Percentiles rank a stretch among this genome's conserved stretches.
Conservation (phyloP, 2,329 filamentous ascomycete species). For the Mariannaea sp. region DNA sequence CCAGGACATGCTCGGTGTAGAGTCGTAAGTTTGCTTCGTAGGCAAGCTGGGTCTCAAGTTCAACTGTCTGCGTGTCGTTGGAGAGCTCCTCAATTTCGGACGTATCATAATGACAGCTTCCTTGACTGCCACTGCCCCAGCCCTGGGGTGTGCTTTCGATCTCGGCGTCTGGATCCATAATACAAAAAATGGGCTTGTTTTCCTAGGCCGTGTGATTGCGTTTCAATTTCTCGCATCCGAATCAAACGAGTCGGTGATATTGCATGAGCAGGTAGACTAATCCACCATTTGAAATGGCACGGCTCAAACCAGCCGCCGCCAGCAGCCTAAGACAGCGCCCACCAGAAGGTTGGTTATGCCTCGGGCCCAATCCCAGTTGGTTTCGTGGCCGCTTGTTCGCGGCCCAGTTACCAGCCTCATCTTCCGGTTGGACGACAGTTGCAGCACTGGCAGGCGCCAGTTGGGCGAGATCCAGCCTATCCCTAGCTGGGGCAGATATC, state of each 20-base stretch:
- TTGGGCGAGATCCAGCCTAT: conserved; percentile 28
- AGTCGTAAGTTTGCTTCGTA: conserved; percentile 42
- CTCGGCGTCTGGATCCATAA: conserved; percentile 28
- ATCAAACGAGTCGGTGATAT: conserved; percentile 13
- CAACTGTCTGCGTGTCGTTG: conserved; percentile 21
- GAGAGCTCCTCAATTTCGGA: conserved; percentile 16
- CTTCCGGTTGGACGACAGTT: conserved; percentile 26
- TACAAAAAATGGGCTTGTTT: conserved; percentile 5
- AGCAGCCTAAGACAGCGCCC: conserved; percentile 18
- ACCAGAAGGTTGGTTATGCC: conserved; percentile 22
- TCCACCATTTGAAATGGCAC: conserved; percentile 16
- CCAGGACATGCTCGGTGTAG: conserved; percentile 45
- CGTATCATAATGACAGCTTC: conserved; percentile 12
- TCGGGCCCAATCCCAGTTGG: conserved; percentile 16
- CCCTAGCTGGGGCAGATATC: conserved; percentile 20
- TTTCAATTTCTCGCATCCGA: conserved; percentile 7
- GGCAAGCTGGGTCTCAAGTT: conserved; percentile 36
- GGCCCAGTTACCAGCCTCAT: conserved; percentile 31
- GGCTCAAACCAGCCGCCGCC: not conserved
- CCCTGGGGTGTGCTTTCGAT: conserved; percentile 7
- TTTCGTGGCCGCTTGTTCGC: conserved; percentile 25
- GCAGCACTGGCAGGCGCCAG: conserved; percentile 29
- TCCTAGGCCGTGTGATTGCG: conserved; percentile 14
- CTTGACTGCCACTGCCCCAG: conserved; percentile 11
- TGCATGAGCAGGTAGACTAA: conserved; percentile 15